Evolutionary conservation across 2,329 filamentous ascomycete species (phyloP).

Genomic region (Curvularia spicifera): DNA sequence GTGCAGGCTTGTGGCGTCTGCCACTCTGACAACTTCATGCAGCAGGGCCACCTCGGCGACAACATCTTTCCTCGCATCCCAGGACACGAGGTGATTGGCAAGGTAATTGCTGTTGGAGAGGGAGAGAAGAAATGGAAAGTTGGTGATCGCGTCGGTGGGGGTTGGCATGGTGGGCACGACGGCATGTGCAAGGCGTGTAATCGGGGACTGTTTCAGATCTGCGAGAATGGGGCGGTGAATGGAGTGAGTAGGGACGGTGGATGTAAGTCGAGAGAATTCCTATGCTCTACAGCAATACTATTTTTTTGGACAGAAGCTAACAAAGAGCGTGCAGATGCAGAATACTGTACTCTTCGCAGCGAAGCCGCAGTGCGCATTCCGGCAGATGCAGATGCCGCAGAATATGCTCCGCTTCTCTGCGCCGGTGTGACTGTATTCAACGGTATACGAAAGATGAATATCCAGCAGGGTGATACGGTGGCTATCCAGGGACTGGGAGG

Average conservation of each 20-base stretch:
- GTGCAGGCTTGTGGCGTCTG: conserved; percentile 76
- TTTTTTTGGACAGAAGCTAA: neutral
- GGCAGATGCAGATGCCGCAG: conserved; percentile 53
- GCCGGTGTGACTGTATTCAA: conserved; percentile 62
- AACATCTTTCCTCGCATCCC: conserved; percentile 62
- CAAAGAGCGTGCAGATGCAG: conserved; percentile 51
- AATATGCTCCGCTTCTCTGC: conserved; percentile 55
- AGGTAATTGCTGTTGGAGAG: conserved; percentile 66
- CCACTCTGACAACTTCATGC: conserved; percentile 62
- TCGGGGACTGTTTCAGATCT: conserved; percentile 71
- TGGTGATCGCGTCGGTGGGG: conserved; percentile 70
- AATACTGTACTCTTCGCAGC: conserved; percentile 66
- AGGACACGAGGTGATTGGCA: conserved; percentile 75
- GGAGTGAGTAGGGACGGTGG: conserved; percentile 72
- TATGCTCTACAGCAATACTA: neutral
- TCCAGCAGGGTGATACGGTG: conserved; percentile 55
- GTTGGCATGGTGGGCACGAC: conserved; percentile 74
- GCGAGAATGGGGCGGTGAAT: conserved; percentile 67
- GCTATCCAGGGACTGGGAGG: conserved; percentile 62
- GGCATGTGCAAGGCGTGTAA: conserved; percentile 67
- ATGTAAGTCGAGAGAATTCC: conserved; percentile 51
- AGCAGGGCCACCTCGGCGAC: conserved; percentile 31
- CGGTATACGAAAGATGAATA: conserved; percentile 57
- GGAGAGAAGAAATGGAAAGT: conserved; percentile 64
- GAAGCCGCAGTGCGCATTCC: conserved; percentile 66